Conservation (phyloP, 495 filamentous ascomycete species). For the Penicillium robsamsonii region DNA sequence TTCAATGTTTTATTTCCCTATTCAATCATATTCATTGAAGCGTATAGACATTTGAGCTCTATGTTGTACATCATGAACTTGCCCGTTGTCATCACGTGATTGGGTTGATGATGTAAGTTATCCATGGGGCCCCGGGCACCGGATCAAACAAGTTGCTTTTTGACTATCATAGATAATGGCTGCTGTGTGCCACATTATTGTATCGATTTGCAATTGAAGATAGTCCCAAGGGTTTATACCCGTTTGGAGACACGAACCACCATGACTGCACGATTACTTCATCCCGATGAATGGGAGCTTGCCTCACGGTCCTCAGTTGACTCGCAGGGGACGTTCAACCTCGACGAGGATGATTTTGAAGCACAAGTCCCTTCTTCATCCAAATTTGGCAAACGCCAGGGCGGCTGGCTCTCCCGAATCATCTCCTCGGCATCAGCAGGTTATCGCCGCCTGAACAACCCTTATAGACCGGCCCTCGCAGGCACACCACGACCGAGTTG, state of each 20-base stretch:
- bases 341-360: conserved; percentile 51
- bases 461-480: conserved; percentile 28
- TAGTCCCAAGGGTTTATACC: conserved; percentile 2
- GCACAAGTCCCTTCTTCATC: conserved; percentile 36
- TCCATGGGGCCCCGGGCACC: background rate
- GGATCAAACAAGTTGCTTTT: background rate
- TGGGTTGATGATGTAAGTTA: conserved; percentile 8
- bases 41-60: background rate
- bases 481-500: conserved; percentile 28
- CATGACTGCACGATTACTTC: conserved; percentile 45
- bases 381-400: conserved; percentile 23
- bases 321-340: conserved; percentile 46
- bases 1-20: background rate
- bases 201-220: background rate
- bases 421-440: conserved; percentile 30
- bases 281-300: conserved; percentile 49
- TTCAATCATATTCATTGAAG: background rate
- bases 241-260: conserved; percentile 2
- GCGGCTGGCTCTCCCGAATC: conserved; percentile 29
- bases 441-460: conserved; percentile 36
- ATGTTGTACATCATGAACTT: background rate
- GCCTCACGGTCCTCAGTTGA: conserved; percentile 45
- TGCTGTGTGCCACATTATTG: background rate
- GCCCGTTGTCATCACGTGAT: background rate
- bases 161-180: background rate